Conservation (phyloP, 768 basidiomycete genomes). For the Obba rivulosa region DNA sequence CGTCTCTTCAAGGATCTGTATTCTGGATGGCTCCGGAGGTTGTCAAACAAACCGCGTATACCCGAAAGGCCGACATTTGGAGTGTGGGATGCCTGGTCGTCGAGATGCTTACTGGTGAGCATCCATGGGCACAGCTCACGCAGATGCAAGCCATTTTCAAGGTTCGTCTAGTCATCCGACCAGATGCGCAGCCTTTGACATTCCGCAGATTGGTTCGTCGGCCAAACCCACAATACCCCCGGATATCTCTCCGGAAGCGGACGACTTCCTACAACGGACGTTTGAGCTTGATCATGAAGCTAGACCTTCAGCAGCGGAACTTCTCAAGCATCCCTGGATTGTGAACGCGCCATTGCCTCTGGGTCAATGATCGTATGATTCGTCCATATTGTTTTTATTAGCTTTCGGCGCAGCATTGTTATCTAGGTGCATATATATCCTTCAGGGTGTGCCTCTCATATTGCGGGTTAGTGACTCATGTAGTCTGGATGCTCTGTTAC, state of each 20-base stretch:
- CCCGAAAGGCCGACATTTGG: constrained; percentile 94
- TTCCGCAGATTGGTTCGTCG: constrained; percentile 79
- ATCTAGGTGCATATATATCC: neutral
- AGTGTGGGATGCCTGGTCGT: constrained; percentile 92
- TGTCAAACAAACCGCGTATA: constrained; percentile 92
- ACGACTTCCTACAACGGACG: constrained; percentile 79
- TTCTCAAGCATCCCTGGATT: constrained; percentile 76
- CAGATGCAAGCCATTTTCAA: constrained; percentile 99
- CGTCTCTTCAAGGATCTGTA: constrained; percentile 94
- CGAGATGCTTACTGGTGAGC: constrained; percentile 95
- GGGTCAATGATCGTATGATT: constrained; percentile 5
- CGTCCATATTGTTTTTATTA: neutral
- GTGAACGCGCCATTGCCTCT: constrained; percentile 16
- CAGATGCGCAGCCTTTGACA: neutral
- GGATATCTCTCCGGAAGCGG: constrained; percentile 86
- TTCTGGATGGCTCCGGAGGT: constrained; percentile 99
- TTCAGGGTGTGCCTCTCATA: neutral
- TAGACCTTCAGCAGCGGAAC: constrained; percentile 72
- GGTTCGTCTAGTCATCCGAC: constrained; percentile 34
- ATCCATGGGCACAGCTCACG: constrained; percentile 91
- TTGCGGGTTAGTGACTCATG: neutral
- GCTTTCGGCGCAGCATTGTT: neutral
- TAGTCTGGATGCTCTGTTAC: neutral
- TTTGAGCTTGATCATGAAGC: constrained; percentile 82
- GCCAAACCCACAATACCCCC: constrained; percentile 84